Percentiles rank a stretch among this genome's conserved stretches.
phyloP scores from a whole-genome alignment of 371 early-diverging fungal species.

The Mucor saturninus region DNA sequence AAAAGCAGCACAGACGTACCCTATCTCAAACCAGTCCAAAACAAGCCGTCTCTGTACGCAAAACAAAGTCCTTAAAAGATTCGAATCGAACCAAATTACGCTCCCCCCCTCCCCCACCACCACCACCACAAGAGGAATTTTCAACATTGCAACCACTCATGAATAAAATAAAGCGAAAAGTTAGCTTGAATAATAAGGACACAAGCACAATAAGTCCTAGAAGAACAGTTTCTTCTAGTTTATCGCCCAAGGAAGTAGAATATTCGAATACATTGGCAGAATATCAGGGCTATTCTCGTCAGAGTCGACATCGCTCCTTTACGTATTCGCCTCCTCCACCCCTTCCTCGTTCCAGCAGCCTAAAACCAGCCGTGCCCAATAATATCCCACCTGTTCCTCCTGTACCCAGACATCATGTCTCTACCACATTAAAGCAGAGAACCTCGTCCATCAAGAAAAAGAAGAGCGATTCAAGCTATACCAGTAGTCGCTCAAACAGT shows the following conservation, averaged over 20 bases:
- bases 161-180: slow-evolving; percentile 18
- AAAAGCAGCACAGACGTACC: background rate
- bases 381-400: slow-evolving; percentile 22
- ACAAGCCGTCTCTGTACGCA: slow-evolving; percentile 8
- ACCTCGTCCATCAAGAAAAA: slow-evolving; percentile 3
- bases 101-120: slow-evolving; percentile 16
- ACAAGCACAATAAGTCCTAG: slow-evolving; percentile 1
- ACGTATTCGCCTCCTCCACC: slow-evolving; percentile 33
- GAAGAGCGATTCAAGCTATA: slow-evolving; percentile 6
- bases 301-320: slow-evolving; percentile 23
- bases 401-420: slow-evolving; percentile 17
- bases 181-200: slow-evolving; percentile 6
- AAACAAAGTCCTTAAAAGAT: slow-evolving; percentile 21
- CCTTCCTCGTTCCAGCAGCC: slow-evolving; percentile 22
- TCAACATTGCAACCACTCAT: slow-evolving; percentile 2
- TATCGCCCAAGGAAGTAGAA: background rate
- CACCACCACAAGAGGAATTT: slow-evolving; percentile 6
- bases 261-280: slow-evolving; percentile 12
- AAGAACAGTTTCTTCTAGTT: slow-evolving; percentile 14
- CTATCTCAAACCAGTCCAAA: slow-evolving; percentile 3
- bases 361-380: background rate
- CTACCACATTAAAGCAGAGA: background rate
- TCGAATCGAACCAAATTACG: background rate
- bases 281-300: slow-evolving; percentile 31
- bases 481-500: slow-evolving; percentile 1